Conservation (phyloP, 768 basidiomycete genomes). For the Macrolepiota dolichaula region DNA sequence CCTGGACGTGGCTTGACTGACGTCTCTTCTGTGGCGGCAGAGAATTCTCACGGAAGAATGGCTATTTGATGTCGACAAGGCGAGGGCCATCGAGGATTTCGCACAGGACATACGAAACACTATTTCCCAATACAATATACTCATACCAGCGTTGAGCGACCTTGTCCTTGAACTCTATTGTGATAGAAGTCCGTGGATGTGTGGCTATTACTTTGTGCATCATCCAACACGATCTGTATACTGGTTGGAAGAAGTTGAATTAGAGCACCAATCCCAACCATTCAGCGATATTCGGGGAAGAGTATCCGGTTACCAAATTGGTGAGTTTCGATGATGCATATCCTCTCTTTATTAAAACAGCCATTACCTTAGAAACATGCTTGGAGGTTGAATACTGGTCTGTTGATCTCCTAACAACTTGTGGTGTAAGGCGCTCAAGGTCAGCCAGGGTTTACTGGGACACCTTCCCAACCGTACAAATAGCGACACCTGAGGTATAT, state of each 20-base stretch:
- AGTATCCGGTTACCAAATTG: not conserved
- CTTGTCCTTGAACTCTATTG: not conserved
- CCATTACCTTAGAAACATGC: not conserved
- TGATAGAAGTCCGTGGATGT: not conserved
- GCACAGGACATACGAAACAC: not conserved
- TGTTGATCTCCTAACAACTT: not conserved
- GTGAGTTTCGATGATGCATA: not conserved
- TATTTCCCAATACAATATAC: not conserved
- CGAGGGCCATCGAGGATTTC: not conserved
- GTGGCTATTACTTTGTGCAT: slow-evolving; percentile 6
- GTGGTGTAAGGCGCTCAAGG: too few relatives aligned
- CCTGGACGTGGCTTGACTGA: too few relatives aligned
- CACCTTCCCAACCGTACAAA: not conserved
- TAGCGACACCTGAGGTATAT: not conserved
- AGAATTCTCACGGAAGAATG: slow-evolving; percentile 5
- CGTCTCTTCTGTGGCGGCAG: not conserved
- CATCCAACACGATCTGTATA: not conserved
- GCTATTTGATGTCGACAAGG: not conserved
- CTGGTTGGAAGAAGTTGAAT: slow-evolving; percentile 1
- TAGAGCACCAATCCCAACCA: not conserved
- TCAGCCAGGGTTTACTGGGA: slow-evolving; percentile 5
- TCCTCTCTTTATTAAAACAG: not conserved
- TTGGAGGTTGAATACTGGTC: slow-evolving; percentile 9
- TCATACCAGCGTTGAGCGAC: not conserved
- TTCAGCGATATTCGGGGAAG: not conserved